These are phyloP conservation scores for Monilinia laxa DNA, from an alignment of 2,329 filamentous ascomycete genomes.

Conservation along the genomic window DNA sequence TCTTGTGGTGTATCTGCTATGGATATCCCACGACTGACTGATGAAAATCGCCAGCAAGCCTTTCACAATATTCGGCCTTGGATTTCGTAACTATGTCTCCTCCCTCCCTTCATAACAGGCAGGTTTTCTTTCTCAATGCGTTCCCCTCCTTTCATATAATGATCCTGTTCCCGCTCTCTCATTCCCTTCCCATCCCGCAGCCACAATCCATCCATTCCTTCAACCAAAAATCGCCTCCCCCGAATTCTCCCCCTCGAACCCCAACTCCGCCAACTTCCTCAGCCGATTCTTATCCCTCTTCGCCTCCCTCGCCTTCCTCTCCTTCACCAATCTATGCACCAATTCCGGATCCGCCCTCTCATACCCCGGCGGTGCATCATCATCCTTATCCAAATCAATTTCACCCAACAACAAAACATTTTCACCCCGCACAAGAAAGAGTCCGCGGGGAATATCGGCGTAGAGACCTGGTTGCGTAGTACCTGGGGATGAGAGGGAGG, in stretches of 20 bases:
- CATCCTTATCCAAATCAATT: slow-evolving; percentile 95
- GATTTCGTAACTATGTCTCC: slow-evolving; percentile 17
- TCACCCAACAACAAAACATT: slow-evolving; percentile 96
- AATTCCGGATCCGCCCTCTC: slow-evolving; percentile 63
- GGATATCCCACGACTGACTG: slow-evolving; percentile 22
- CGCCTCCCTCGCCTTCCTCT: slow-evolving; percentile 68
- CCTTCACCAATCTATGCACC: slow-evolving; percentile 71
- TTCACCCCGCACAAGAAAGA: slow-evolving; percentile 91
- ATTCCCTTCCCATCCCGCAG: slow-evolving; percentile 10
- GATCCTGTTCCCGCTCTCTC: slow-evolving; percentile 21
- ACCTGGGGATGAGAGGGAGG: slow-evolving; percentile 44
- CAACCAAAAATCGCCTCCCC: slow-evolving; percentile 71
- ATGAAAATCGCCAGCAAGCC: slow-evolving; percentile 23
- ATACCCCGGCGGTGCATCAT: slow-evolving; percentile 73
- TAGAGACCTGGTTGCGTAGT: slow-evolving; percentile 57
- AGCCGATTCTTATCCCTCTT: slow-evolving; percentile 69
- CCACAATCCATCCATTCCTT: background rate
- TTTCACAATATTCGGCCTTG: slow-evolving; percentile 26
- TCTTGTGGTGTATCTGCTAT: slow-evolving; percentile 16
- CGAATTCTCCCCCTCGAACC: slow-evolving; percentile 83
- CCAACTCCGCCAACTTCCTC: slow-evolving; percentile 70
- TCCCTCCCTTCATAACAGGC: slow-evolving; percentile 17
- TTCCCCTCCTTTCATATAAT: slow-evolving; percentile 39
- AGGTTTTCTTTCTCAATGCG: too few relatives aligned
- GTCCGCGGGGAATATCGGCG: slow-evolving; percentile 79